These are phyloP conservation scores for Lenwebbia sp. DNA, from an alignment of 345 rosid genomes.

Conservation along the genomic window DNA sequence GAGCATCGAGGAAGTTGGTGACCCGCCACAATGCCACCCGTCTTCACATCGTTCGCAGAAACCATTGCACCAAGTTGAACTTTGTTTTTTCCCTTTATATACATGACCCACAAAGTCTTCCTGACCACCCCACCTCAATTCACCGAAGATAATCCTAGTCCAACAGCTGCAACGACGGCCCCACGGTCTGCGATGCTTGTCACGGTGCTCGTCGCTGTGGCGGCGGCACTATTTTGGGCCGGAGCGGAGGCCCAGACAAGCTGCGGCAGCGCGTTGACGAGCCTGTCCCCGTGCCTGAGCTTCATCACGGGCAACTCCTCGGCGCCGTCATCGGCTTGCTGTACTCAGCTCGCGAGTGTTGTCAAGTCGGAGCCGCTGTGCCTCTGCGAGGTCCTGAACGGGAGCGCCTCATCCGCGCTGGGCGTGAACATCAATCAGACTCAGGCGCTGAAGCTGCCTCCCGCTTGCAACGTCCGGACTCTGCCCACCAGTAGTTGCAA, in stretches of 20 bases:
- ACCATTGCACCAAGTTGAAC: not conserved
- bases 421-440: conserved; percentile 20
- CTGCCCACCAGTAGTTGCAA: conserved; percentile 11
- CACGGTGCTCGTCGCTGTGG: not conserved
- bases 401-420: conserved; percentile 9
- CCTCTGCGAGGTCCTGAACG: conserved; percentile 13
- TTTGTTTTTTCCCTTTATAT: not conserved
- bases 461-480: conserved; percentile 15
- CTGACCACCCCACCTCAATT: not conserved
- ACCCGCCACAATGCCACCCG: not conserved
- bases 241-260: not conserved
- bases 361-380: conserved; percentile 14
- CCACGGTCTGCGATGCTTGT: not conserved
- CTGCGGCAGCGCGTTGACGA: conserved; percentile 1
- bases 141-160: not conserved
- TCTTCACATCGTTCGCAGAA: not conserved
- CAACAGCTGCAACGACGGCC: not conserved
- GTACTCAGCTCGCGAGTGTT: conserved; percentile 10
- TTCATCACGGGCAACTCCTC: conserved; percentile 16
- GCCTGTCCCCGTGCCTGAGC: conserved; percentile 13
- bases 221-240: not conserved
- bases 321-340: conserved; percentile 15
- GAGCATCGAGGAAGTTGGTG: not conserved
- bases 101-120: not conserved
- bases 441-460: conserved; percentile 20